Conservation (phyloP, 306 rosid species). For the Rosa lucieae region DNA sequence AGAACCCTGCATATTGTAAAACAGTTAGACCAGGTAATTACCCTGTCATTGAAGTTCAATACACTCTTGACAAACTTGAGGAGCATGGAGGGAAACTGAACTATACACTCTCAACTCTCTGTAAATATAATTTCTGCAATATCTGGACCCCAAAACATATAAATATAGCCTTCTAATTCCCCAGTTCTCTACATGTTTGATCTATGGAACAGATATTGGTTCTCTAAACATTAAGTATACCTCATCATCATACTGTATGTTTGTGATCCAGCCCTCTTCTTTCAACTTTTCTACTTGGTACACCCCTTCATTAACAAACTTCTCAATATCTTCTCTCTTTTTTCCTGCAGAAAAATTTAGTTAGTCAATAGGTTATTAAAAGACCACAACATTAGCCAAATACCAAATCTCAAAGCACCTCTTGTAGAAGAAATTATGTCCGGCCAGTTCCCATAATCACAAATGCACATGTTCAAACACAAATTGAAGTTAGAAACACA, state of each 20-base stretch:
- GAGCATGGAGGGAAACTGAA: slow-evolving; percentile 17
- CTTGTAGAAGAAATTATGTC: slow-evolving; percentile 72
- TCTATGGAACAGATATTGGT: slow-evolving; percentile 12
- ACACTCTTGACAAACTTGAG: too few species aligned
- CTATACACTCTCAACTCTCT: slow-evolving; percentile 11
- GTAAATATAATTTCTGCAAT: slow-evolving; percentile 7
- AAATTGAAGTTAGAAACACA: background rate
- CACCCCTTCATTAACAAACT: slow-evolving; percentile 78
- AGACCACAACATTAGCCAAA: slow-evolving; percentile 27
- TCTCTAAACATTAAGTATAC: slow-evolving; percentile 36
- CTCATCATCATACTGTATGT: slow-evolving; percentile 84
- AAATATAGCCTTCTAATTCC: slow-evolving; percentile 18
- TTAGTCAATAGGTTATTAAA: slow-evolving; percentile 22
- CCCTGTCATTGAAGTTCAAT: too few species aligned
- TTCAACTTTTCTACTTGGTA: slow-evolving; percentile 77
- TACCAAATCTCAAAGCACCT: slow-evolving; percentile 56
- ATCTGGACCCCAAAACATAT: slow-evolving; percentile 9
- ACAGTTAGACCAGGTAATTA: too few species aligned
- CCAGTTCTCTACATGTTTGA: slow-evolving; percentile 5
- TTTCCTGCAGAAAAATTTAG: slow-evolving; percentile 51
- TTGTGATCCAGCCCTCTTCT: slow-evolving; percentile 87
- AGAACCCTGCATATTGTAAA: too few species aligned
- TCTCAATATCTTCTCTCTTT: slow-evolving; percentile 67
- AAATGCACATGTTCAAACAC: background rate
- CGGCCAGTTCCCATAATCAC: slow-evolving; percentile 65